Percentiles rank a stretch among this genome's conserved stretches.
These are phyloP conservation scores for Botrytis squamosa DNA, from an alignment of 2,329 filamentous ascomycete species.

Conservation along the genomic window DNA sequence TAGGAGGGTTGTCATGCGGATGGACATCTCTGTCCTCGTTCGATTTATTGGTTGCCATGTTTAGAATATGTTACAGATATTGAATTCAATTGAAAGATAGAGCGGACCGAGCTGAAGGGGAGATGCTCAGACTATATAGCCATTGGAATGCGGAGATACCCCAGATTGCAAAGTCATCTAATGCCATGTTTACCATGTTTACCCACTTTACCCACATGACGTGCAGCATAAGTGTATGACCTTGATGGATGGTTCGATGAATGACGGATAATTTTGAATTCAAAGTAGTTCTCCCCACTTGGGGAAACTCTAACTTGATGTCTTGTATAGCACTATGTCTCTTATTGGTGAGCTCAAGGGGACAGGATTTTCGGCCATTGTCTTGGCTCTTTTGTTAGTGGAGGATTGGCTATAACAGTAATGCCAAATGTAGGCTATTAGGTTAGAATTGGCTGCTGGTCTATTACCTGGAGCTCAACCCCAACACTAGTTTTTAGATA, in stretches of 20 bases:
- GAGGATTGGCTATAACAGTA: background rate
- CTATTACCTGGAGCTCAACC: background rate
- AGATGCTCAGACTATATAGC: background rate
- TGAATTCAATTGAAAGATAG: background rate
- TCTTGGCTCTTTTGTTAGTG: background rate
- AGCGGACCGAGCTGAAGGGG: too few species aligned
- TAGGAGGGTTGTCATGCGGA: constrained; percentile 61
- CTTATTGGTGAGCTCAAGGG: background rate
- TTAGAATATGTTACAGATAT: background rate
- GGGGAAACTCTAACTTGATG: background rate
- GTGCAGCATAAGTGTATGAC: background rate
- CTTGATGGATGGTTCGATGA: background rate
- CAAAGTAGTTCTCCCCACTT: background rate
- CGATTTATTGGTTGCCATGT: constrained; percentile 29
- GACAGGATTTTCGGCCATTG: background rate
- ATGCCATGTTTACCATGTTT: too few species aligned
- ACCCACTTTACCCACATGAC: background rate
- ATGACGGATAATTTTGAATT: background rate
- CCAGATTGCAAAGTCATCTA: background rate
- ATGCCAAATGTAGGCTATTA: background rate
- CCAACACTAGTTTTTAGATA: too few species aligned
- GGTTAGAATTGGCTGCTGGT: background rate
- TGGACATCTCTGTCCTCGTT: constrained; percentile 39
- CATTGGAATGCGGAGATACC: background rate
- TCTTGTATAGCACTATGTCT: background rate